Evolutionary conservation across 805 yeast species (phyloP).

Genomic region (Cyberlindnera suaveolens): DNA sequence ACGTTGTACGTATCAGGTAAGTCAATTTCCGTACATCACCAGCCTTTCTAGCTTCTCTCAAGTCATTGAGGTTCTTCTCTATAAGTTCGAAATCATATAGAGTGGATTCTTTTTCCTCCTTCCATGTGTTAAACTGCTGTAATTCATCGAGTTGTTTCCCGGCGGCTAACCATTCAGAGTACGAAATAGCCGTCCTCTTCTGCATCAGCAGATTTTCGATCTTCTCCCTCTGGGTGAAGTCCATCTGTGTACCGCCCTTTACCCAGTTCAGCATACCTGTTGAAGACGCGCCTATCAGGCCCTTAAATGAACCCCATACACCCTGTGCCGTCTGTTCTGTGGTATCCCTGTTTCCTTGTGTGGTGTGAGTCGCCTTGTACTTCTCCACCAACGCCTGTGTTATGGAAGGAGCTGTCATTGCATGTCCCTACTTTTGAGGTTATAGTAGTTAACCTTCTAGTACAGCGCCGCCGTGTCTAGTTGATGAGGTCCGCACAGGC

Average conservation of each 20-base stretch:
- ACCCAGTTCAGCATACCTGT: slow-evolving; percentile 2
- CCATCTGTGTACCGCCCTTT: slow-evolving; percentile 4
- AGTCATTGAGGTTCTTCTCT: slow-evolving; percentile 41
- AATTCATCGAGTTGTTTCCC: slow-evolving; percentile 60
- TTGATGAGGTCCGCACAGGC: too few relatives aligned
- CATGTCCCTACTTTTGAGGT: not conserved
- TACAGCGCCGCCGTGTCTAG: too few relatives aligned
- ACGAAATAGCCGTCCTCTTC: slow-evolving; percentile 44
- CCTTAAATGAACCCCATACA: not conserved
- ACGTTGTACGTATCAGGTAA: slow-evolving; percentile 74
- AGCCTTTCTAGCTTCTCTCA: slow-evolving; percentile 50
- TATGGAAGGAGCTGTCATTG: slow-evolving; percentile 7
- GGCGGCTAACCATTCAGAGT: slow-evolving; percentile 60
- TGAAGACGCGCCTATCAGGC: not conserved
- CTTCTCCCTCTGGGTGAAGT: slow-evolving; percentile 27
- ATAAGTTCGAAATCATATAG: slow-evolving; percentile 71
- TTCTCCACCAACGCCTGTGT: slow-evolving; percentile 15
- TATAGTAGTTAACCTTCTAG: too few relatives aligned
- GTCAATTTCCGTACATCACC: slow-evolving; percentile 57
- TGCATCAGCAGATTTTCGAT: slow-evolving; percentile 34
- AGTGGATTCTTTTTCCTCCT: slow-evolving; percentile 49
- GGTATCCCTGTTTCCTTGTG: not conserved
- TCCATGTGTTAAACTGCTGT: slow-evolving; percentile 69
- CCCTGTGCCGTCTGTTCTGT: not conserved
- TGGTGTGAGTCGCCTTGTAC: slow-evolving; percentile 7